Evolutionary conservation across 1,284 basidiomycete genomes (phyloP).

Genomic region (Fomes fomentarius): DNA sequence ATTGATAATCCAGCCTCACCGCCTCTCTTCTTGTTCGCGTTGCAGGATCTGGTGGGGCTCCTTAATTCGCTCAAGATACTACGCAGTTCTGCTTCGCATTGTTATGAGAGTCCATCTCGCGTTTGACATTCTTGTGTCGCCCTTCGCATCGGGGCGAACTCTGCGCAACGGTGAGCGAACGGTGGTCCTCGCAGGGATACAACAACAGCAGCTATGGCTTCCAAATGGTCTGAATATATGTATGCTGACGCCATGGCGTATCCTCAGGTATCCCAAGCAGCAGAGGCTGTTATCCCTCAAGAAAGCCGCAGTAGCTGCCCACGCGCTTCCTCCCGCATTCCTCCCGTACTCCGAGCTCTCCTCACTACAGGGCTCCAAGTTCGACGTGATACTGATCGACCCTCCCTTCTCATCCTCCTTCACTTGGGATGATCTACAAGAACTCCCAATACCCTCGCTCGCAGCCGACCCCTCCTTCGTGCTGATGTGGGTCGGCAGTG

Average conservation of each 20-base stretch:
- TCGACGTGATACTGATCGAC: slow-evolving; percentile 93
- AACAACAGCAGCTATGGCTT: too few relatives aligned
- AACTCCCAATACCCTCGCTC: slow-evolving; percentile 82
- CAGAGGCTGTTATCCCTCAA: slow-evolving; percentile 82
- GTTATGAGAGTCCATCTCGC: too few relatives aligned
- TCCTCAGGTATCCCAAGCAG: slow-evolving; percentile 85
- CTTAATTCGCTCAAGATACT: too few relatives aligned
- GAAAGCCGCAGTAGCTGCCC: slow-evolving; percentile 65
- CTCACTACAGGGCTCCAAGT: slow-evolving; percentile 68
- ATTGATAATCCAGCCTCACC: too few relatives aligned
- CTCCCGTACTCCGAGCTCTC: slow-evolving; percentile 63
- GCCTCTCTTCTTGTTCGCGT: too few relatives aligned
- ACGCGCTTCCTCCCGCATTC: slow-evolving; percentile 69
- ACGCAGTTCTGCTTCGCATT: too few relatives aligned
- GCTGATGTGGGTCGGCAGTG: slow-evolving; percentile 96
- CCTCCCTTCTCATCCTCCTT: slow-evolving; percentile 85
- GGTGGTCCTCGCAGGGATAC: too few relatives aligned
- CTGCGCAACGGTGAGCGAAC: too few relatives aligned
- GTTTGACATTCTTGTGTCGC: too few relatives aligned
- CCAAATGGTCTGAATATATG: slow-evolving; percentile 2
- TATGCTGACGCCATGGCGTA: too few relatives aligned
- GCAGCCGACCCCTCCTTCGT: slow-evolving; percentile 93
- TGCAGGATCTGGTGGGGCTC: too few relatives aligned
- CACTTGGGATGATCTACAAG: slow-evolving; percentile 83
- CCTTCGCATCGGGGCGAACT: too few relatives aligned